A percentile compares a stretch with the other conserved stretches of the same genome.
Evolutionary conservation across 2,329 filamentous ascomycete species (phyloP).

Genomic region (Phyllachora maydis): DNA sequence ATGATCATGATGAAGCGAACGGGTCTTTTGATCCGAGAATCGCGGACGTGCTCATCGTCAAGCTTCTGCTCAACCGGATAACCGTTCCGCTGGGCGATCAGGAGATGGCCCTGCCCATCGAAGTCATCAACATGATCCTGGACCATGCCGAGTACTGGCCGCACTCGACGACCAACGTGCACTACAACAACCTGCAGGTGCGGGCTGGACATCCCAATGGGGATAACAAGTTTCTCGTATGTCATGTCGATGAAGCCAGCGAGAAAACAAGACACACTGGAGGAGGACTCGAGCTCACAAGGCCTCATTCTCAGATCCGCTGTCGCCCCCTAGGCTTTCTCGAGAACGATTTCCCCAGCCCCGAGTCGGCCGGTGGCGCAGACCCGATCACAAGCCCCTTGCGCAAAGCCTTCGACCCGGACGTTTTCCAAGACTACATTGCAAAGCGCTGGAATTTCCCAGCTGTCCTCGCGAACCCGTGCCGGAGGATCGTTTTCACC

Average conservation of each 20-base stretch:
- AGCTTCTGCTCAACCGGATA: conserved; percentile 23
- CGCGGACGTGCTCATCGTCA: conserved; percentile 26
- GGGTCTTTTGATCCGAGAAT: conserved; percentile 14
- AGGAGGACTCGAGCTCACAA: background rate
- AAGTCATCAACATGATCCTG: conserved; percentile 32
- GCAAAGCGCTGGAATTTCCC: conserved; percentile 17
- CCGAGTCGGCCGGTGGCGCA: conserved; percentile 5
- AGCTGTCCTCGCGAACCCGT: conserved; percentile 22
- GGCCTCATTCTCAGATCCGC: conserved; percentile 12
- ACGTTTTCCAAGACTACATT: conserved; percentile 15
- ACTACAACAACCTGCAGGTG: conserved; percentile 6
- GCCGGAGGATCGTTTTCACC: conserved; percentile 39
- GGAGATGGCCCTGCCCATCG: conserved; percentile 23
- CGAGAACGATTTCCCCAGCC: too few relatives aligned
- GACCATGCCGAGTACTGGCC: conserved; percentile 45
- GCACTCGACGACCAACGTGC: conserved; percentile 17
- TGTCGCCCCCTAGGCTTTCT: conserved; percentile 18
- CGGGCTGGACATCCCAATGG: conserved; percentile 2
- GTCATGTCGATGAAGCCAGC: background rate
- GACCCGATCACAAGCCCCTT: conserved; percentile 5
- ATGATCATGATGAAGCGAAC: too few relatives aligned
- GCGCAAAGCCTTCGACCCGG: conserved; percentile 10
- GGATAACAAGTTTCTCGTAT: conserved; percentile 20
- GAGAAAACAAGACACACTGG: background rate
- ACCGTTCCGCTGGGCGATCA: too few relatives aligned